A percentile compares a stretch with the other conserved stretches of the same genome.
These are phyloP conservation scores for Metroxylon sagu DNA, from an alignment of 176 grass and related monocot genomes.

Conservation along the genomic window DNA sequence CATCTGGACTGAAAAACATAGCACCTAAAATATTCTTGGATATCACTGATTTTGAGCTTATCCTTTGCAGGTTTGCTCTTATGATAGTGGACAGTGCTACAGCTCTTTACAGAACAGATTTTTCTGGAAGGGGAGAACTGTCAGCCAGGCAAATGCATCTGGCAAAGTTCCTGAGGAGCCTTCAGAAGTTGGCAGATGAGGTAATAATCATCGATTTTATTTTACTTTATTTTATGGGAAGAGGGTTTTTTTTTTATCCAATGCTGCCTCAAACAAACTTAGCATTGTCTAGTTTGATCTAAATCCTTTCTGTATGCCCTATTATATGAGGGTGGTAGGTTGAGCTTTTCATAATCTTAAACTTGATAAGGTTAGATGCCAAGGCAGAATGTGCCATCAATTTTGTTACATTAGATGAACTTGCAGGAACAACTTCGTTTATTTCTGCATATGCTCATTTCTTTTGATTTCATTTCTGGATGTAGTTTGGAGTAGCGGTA, in stretches of 20 bases:
- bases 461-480: conserved; percentile 5
- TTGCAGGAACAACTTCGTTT: too few relatives aligned
- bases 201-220: conserved; percentile 12
- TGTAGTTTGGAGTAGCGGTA: conserved; percentile 89
- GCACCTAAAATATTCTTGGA: background rate
- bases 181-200: conserved; percentile 90
- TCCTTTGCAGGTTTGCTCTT: conserved; percentile 69
- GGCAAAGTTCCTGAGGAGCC: conserved; percentile 88
- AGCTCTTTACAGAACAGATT: conserved; percentile 88
- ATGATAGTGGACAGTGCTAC: conserved; percentile 98
- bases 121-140: conserved; percentile 88
- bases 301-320: too few relatives aligned
- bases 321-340: too few relatives aligned
- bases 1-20: too few relatives aligned
- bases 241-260: too few relatives aligned
- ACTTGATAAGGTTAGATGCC: too few relatives aligned
- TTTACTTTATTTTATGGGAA: background rate
- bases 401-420: too few relatives aligned
- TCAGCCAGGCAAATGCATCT: conserved; percentile 97
- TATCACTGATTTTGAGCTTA: conserved; percentile 9
- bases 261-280: too few relatives aligned
- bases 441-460: background rate
- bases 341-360: too few relatives aligned
- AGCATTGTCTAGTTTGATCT: too few relatives aligned
- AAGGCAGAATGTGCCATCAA: too few relatives aligned